A percentile compares a stretch with the other conserved stretches of the same genome.
Evolutionary conservation across 2,329 filamentous ascomycete genomes (phyloP).

Genomic region (Cercospora brassicicola): DNA sequence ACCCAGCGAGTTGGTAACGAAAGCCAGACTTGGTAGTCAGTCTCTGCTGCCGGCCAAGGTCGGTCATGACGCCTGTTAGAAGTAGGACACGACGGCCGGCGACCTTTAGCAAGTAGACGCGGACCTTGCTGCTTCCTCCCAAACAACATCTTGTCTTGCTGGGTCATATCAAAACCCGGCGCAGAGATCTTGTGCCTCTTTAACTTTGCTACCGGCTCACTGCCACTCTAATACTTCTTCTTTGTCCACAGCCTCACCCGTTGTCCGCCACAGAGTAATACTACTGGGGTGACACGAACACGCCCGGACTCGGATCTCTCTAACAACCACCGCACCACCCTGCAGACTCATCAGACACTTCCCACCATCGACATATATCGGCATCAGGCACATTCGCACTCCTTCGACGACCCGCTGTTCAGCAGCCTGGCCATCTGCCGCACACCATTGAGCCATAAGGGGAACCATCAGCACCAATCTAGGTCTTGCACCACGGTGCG

Average conservation of each 20-base stretch:
- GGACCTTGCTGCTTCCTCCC: constrained; percentile 27
- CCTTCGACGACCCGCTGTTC: constrained; percentile 24
- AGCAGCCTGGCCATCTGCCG: constrained; percentile 15
- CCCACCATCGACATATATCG: constrained; percentile 27
- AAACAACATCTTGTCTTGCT: constrained; percentile 29
- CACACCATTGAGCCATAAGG: constrained; percentile 17
- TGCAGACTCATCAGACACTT: constrained; percentile 23
- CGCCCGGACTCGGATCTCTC: constrained; percentile 24
- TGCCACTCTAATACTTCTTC: constrained; percentile 27
- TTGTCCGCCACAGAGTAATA: constrained; percentile 27
- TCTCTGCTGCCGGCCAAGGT: constrained; percentile 34
- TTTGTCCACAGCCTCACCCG: constrained; percentile 30
- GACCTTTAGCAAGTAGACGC: constrained; percentile 35
- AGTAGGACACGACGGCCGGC: constrained; percentile 30
- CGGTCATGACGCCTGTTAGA: constrained; percentile 35
- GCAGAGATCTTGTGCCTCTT: constrained; percentile 24
- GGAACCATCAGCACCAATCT: constrained; percentile 14
- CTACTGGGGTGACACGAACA: constrained; percentile 29
- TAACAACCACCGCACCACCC: constrained; percentile 22
- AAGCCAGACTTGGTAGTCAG: constrained; percentile 30
- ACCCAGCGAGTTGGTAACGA: constrained; percentile 42
- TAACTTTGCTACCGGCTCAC: constrained; percentile 19
- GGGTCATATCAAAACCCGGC: constrained; percentile 23
- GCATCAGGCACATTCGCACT: constrained; percentile 22
- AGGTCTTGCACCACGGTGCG: constrained; percentile 20